Base-by-base conservation (phyloP, 1,284 basidiomycete species). In the Boletus sp. region DNA sequence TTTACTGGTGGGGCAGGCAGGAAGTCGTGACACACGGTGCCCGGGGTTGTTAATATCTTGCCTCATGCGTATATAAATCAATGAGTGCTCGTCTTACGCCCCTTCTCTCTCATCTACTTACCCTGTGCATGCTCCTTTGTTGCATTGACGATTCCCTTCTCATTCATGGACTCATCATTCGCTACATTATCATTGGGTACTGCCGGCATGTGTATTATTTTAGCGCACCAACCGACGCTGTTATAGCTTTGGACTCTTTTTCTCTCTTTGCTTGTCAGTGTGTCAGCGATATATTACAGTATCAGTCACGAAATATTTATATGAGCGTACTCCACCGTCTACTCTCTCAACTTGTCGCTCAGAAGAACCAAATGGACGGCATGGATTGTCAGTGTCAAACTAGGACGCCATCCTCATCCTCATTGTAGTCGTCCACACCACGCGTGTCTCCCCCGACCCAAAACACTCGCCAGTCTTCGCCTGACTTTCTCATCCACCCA, bases 401-500 rank as follows among this genome's bases (percentile, higher is more conserved):
- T 52, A 72, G 73, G 37, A 72, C 33, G 25, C 71, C 73, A 13
- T 72, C 70, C 30, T 68, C 69, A 28, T 72, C 71, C 19, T 68
- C 61, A 4, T 59, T 52, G 17, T 48, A 14, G 30, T 51, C 59
- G 21, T 49, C 66, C 44, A 77, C 67, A 35, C 71, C 74, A 38
- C 74, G 73, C 2, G 77, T 75, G 50, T 72, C 71, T 7, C 89
- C 90, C 1, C 90, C 90, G 10, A 92, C 74, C 91, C 91, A 93
- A 68, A 93, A 85, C 19, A 93, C 81, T 30, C 91, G 78, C 82
- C 86, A 93, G 69, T 93, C 90, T 59, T 85, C 83, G 7, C 79
- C 61, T 17, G 86, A 90, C 69, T 86, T 90, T 64, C 84, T 76
- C 73, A 85, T 81, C 88, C 89, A 91, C 0, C 82, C 90, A 69